Evolutionary conservation across 2,329 filamentous ascomycete genomes (phyloP).

Genomic region (Venturia oleaginea): DNA sequence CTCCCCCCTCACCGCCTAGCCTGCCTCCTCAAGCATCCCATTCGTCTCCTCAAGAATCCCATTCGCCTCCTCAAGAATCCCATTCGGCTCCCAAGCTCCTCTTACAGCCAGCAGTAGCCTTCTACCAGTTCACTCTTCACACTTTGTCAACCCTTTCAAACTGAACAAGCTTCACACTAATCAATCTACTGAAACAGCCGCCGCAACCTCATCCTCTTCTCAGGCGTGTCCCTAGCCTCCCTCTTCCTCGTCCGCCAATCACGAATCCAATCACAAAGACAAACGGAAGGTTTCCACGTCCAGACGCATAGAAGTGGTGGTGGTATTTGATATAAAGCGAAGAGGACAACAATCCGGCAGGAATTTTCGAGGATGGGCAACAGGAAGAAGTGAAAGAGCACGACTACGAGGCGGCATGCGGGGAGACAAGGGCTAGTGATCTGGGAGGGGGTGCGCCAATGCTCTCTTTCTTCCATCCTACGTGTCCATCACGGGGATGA

Average conservation of each 20-base stretch:
- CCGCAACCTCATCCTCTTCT: not conserved
- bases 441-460: no score
- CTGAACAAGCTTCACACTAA: not conserved
- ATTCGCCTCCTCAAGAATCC: not conserved
- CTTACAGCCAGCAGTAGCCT: not conserved
- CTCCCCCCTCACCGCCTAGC: not conserved
- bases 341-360: no score
- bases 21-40: not conserved
- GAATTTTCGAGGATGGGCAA: no score
- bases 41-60: no score
- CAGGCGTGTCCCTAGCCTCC: not conserved
- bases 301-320: conserved; percentile 1
- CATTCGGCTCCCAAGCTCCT: not conserved
- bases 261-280: not conserved
- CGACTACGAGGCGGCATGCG: no score
- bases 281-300: not conserved
- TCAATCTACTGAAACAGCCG: not conserved
- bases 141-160: no score
- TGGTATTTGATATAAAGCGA: not conserved
- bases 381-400: no score
- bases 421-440: no score
- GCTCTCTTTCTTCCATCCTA: no score
- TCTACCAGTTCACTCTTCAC: no score
- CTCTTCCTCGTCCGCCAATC: not conserved
- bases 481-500: no score